These are phyloP conservation scores for Colletotrichum cereale DNA, from an alignment of 2,329 filamentous ascomycete genomes.

Conservation along the genomic window DNA sequence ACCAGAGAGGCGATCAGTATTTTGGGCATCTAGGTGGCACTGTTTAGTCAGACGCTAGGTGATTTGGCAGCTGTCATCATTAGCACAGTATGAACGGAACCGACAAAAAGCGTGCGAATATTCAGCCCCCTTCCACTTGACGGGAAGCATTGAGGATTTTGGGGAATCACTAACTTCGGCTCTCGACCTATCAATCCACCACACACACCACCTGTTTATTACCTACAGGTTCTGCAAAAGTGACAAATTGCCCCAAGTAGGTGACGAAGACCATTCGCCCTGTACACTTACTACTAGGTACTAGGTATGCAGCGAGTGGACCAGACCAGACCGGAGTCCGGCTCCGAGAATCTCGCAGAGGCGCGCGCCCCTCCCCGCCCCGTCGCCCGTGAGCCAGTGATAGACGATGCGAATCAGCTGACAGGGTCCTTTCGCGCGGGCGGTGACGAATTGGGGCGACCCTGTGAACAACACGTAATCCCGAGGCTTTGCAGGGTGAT, in stretches of 20 bases:
- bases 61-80: conserved; percentile 3
- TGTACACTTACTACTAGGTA: too few species aligned
- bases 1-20: background rate
- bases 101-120: background rate
- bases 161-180: conserved; percentile 5
- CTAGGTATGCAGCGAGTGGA: conserved; percentile 27
- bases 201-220: conserved; percentile 15
- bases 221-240: background rate
- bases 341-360: conserved; percentile 26
- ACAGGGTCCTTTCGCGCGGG: conserved; percentile 21
- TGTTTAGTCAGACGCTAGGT: background rate
- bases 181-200: conserved; percentile 25
- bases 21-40: too few species aligned
- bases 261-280: background rate
- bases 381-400: conserved; percentile 17
- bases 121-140: background rate
- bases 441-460: conserved; percentile 29
- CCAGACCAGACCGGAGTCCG: conserved; percentile 22
- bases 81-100: conserved; percentile 14
- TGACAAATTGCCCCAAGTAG: conserved; percentile 12
- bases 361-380: background rate
- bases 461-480: conserved; percentile 27
- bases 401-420: conserved; percentile 34
- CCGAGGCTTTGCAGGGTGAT: conserved; percentile 24
- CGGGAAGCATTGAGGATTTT: conserved; percentile 11